Evolutionary conservation across 1,284 basidiomycete genomes (phyloP).

Genomic region (Ustilago xerochloae): DNA sequence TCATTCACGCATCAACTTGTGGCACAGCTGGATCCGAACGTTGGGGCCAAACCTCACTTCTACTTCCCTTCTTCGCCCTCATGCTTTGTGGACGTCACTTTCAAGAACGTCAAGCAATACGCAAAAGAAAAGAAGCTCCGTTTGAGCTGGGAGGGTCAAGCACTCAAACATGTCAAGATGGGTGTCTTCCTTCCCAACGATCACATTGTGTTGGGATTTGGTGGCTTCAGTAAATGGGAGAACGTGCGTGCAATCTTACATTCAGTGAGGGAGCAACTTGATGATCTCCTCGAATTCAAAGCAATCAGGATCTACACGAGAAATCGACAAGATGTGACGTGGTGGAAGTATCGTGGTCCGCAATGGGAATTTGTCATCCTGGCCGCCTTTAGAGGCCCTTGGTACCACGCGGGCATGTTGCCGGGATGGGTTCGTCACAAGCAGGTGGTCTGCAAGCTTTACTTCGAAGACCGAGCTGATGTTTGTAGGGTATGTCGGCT

Average conservation of each 20-base stretch:
- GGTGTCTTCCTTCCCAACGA: neutral
- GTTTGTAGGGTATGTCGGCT: too few species aligned
- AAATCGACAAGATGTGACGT: too few species aligned
- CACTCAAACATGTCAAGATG: neutral
- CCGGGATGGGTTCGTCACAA: neutral
- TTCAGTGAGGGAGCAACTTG: neutral
- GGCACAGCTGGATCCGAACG: neutral
- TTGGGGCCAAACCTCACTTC: slow-evolving; percentile 3
- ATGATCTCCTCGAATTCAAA: neutral
- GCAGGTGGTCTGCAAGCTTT: neutral
- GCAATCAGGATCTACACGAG: neutral
- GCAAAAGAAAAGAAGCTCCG: neutral
- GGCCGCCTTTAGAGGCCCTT: neutral
- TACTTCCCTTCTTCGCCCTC: neutral
- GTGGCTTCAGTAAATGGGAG: neutral
- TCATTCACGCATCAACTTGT: neutral
- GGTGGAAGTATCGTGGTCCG: neutral
- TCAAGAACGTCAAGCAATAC: slow-evolving; percentile 1
- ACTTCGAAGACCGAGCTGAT: slow-evolving; percentile 8
- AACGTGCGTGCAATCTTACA: neutral
- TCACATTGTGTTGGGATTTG: slow-evolving; percentile 1
- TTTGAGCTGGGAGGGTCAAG: neutral
- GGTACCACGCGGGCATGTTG: neutral
- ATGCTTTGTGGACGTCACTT: neutral
- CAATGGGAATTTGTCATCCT: neutral